Percentiles rank a stretch among this genome's conserved stretches.
phyloP scores from a whole-genome alignment of 129 eudicot species.

The Smallanthus sonchifolius region DNA sequence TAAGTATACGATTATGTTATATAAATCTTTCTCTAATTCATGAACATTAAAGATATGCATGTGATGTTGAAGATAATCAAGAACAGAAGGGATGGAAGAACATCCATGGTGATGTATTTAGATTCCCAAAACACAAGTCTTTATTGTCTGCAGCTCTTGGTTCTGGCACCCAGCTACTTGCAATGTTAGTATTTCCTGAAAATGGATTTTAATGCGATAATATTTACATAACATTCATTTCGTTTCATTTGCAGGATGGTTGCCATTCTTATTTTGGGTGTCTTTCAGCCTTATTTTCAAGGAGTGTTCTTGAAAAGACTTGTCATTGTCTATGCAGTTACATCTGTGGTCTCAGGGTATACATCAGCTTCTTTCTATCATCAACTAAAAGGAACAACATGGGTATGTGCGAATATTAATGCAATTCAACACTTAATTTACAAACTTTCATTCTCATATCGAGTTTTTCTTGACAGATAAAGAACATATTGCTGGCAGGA shows the following conservation, averaged over 20 bases:
- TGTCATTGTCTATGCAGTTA: conserved; percentile 46
- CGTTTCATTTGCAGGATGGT: conserved; percentile 34
- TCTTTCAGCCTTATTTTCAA: conserved; percentile 36
- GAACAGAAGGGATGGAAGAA: conserved; percentile 59
- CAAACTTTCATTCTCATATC: neutral
- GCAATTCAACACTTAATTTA: neutral
- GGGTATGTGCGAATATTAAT: conserved; percentile 33
- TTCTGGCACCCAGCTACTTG: conserved; percentile 54
- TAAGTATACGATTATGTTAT: neutral
- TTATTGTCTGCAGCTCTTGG: conserved; percentile 60
- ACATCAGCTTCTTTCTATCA: conserved; percentile 55
- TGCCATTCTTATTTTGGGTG: conserved; percentile 43
- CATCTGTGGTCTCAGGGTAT: conserved; percentile 58
- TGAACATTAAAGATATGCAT: conserved; percentile 37
- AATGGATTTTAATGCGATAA: neutral
- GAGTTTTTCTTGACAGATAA: conserved; percentile 22
- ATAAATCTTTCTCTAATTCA: neutral
- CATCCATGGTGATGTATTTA: conserved; percentile 68
- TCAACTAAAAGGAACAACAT: conserved; percentile 52
- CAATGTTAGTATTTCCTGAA: conserved; percentile 40
- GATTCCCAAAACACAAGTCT: no score
- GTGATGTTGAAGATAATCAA: conserved; percentile 57
- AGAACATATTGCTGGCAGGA: conserved; percentile 29
- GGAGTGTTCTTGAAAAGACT: conserved; percentile 44
- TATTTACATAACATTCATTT: neutral